Evolutionary conservation across 2,329 filamentous ascomycete species (phyloP).

Genomic region (Fusarium robinianum): DNA sequence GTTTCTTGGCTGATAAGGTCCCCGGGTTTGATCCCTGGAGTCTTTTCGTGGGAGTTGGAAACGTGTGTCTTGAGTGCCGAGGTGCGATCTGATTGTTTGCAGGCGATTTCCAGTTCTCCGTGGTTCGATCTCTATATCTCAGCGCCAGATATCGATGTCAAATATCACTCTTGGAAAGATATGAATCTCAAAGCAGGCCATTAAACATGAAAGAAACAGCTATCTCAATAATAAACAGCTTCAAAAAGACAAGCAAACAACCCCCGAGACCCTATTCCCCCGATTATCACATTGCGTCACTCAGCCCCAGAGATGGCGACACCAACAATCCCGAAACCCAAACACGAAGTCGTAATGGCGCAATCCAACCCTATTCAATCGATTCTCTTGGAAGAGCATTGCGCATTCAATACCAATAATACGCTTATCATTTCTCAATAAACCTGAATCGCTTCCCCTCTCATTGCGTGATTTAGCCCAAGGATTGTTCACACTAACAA

Average conservation of each 20-base stretch:
- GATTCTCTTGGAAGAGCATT: too few species aligned
- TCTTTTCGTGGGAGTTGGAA: background rate
- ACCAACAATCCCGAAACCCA: constrained; percentile 14
- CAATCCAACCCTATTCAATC: constrained; percentile 26
- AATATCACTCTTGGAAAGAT: background rate
- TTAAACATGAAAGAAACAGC: background rate
- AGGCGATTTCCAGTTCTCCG: too few species aligned
- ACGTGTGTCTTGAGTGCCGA: too few species aligned
- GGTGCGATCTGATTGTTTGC: too few species aligned
- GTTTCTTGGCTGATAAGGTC: too few species aligned
- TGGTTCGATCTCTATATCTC: too few species aligned
- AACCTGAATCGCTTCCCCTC: background rate
- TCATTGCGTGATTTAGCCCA: constrained; percentile 33
- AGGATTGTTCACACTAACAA: too few species aligned
- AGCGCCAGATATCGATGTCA: too few species aligned
- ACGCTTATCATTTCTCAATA: background rate
- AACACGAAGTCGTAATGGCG: constrained; percentile 27
- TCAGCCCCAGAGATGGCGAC: constrained; percentile 32
- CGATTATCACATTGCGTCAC: constrained; percentile 32
- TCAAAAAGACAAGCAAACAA: too few species aligned
- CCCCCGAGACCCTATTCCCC: background rate
- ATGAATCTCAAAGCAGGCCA: background rate
- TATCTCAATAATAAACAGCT: rapidly evolving
- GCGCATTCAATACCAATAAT: too few species aligned
- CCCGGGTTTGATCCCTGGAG: too few species aligned